Percentiles rank a stretch among this genome's conserved stretches.
Evolutionary conservation across 2,329 filamentous ascomycete species (phyloP).

Genomic region (Paramyrothecium roridum): DNA sequence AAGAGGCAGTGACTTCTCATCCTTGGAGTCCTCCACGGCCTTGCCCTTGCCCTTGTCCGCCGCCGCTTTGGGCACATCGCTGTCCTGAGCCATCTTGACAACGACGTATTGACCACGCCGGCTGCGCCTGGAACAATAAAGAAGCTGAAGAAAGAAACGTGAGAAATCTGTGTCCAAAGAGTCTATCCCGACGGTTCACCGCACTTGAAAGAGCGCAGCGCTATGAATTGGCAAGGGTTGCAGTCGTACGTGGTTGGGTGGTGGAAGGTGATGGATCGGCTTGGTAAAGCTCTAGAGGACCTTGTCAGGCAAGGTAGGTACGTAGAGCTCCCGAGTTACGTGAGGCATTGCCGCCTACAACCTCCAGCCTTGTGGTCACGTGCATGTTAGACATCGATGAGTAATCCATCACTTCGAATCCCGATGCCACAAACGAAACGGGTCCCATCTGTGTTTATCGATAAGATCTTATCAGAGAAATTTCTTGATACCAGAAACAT

Average conservation of each 20-base stretch:
- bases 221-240: conserved; percentile 14
- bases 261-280: conserved; percentile 35
- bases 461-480: conserved; percentile 27
- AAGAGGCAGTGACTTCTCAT: conserved; percentile 60
- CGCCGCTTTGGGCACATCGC: conserved; percentile 76
- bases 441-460: conserved; percentile 16
- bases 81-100: conserved; percentile 85
- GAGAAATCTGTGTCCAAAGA: not conserved
- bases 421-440: conserved; percentile 4
- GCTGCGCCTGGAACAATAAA: conserved; percentile 16
- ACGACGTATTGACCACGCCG: conserved; percentile 22
- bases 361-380: conserved; percentile 27
- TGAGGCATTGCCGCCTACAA: conserved; percentile 41
- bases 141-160: conserved; percentile 9
- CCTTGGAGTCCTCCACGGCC: conserved; percentile 67
- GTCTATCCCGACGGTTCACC: not conserved
- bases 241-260: conserved; percentile 19
- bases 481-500: conserved; percentile 14
- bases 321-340: conserved; percentile 37
- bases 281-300: conserved; percentile 32
- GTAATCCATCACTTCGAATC: not conserved
- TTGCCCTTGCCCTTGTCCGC: conserved; percentile 97
- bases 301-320: conserved; percentile 3
- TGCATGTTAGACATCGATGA: conserved; percentile 15
- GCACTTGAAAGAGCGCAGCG: conserved; percentile 6